Conservation (phyloP, 1,139 yeast species). For the Chernovozyma sophiae-reginae region DNA sequence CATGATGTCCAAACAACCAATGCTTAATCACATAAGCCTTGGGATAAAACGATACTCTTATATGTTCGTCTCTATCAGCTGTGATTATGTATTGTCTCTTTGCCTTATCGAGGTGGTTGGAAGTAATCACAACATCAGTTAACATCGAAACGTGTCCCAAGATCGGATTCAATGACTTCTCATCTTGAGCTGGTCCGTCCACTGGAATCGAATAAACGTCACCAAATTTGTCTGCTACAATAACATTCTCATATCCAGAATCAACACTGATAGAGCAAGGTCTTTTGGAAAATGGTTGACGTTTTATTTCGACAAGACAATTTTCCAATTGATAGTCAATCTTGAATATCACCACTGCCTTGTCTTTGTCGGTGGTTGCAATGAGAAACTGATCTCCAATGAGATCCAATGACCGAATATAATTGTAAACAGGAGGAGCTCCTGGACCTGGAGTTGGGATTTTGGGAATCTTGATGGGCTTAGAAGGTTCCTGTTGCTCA, state of each 20-base stretch:
- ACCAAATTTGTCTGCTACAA: conserved; percentile 96
- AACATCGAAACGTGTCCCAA: conserved; percentile 97
- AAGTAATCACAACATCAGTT: conserved; percentile 56
- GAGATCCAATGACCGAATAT: conserved; percentile 58
- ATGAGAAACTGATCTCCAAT: conserved; percentile 52
- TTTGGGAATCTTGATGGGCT: conserved; percentile 42
- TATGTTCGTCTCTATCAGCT: conserved; percentile 95
- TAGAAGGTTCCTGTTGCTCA: conserved; percentile 14
- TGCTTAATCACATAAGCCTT: conserved; percentile 71
- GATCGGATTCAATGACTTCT: conserved; percentile 54
- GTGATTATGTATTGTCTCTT: conserved; percentile 61
- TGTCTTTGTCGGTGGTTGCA: conserved; percentile 79
- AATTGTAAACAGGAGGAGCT: conserved; percentile 61
- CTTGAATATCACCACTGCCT: conserved; percentile 65
- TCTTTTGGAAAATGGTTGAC: conserved; percentile 83
- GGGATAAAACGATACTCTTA: conserved; percentile 82
- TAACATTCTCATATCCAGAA: conserved; percentile 43
- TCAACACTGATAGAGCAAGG: conserved; percentile 78
- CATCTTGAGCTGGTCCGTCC: conserved; percentile 28
- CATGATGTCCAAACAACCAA: conserved; percentile 84
- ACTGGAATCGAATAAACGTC: conserved; percentile 72
- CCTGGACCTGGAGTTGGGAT: conserved; percentile 64
- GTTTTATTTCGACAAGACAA: conserved; percentile 51
- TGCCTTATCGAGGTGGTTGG: conserved; percentile 38
- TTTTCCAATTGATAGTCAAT: conserved; percentile 29